Base-by-base conservation (phyloP, 352 stramenopile species). In the Plasmopara muralis region DNA sequence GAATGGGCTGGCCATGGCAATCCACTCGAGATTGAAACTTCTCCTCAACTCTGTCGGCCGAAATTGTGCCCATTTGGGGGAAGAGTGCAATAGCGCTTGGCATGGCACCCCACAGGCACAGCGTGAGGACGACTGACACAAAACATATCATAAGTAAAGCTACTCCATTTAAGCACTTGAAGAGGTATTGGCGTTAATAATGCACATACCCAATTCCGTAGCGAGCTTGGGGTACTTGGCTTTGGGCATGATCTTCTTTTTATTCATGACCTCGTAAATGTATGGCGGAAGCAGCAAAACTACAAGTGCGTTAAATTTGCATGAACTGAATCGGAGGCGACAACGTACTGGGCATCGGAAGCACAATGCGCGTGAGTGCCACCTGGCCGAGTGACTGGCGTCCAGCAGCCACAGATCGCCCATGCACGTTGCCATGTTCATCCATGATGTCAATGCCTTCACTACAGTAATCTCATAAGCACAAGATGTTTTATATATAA, bases 361-460 rank as follows among this genome's bases (percentile, higher is more conserved):
- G 64, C 8, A 80, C 83, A 39, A 93, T 63, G 9, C 83, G 77
- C 10, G 80, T 93, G 38, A 93, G 70, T 8, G 80, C 83, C 35
- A 93, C 83, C 50, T 93, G 78, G 12, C 68, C 73, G 43, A 93
- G 78, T 31, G 77, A 91, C 56, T 91, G 77, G 16, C 80, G 77
- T n/a, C 76, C 83, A 33, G 83, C 83, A 46, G 77, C 77, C 8
- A 89, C 62, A 5, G 83, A 93, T 41, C 78, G 80, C n/a, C 83
- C 83, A 41, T 77, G 80, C 4, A 87, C 77, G 54, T 86, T 71
- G 35, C 83, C 80, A 33, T 93, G 74, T 15, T 85, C 70, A 16
- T 93, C 83, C 29, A 91, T 76, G 53, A 93, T 83, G 48, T 93
- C 83, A 53, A 93, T 93, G 12, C 83, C 83, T 35, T 88, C 79